These are phyloP conservation scores for Russula emetica DNA, from an alignment of 768 basidiomycete genomes.

Conservation along the genomic window DNA sequence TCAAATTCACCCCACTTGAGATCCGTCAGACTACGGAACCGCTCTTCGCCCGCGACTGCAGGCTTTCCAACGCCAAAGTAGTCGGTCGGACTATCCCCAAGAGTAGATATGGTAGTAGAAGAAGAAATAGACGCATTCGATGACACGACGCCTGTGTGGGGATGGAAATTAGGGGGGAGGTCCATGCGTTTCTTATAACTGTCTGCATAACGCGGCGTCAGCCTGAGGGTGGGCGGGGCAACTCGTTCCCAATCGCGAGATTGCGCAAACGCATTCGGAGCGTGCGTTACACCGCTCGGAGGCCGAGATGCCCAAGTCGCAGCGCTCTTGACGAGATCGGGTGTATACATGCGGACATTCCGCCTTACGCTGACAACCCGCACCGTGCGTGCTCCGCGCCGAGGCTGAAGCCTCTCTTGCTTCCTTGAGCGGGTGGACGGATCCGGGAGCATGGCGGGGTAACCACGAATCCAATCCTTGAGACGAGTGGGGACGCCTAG, in stretches of 20 bases:
- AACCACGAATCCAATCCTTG: conserved; percentile 87
- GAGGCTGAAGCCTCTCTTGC: conserved; percentile 53
- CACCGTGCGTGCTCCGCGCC: conserved; percentile 73
- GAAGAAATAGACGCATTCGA: conserved; percentile 35
- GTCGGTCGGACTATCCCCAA: conserved; percentile 27
- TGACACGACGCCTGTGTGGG: conserved; percentile 36
- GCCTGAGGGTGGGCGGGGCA: conserved; percentile 54
- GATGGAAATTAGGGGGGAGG: conserved; percentile 56
- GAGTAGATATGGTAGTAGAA: conserved; percentile 27
- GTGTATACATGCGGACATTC: conserved; percentile 82
- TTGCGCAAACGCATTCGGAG: conserved; percentile 45
- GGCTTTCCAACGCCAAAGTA: conserved; percentile 34
- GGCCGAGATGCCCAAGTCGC: conserved; percentile 46
- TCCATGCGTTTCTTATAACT: conserved; percentile 74
- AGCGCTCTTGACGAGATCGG: conserved; percentile 71
- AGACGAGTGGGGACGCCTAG: conserved; percentile 78
- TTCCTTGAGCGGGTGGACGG: conserved; percentile 41
- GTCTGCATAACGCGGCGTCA: conserved; percentile 68
- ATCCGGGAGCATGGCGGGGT: conserved; percentile 72
- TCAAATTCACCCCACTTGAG: conserved; percentile 93
- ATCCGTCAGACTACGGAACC: conserved; percentile 78
- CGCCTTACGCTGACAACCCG: conserved; percentile 72
- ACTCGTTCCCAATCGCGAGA: conserved; percentile 80
- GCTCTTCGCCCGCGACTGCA: conserved; percentile 50
- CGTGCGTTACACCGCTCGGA: conserved; percentile 31